Evolutionary conservation across 169 alveolate species (phyloP).

Genomic region (Plasmodium ovale): DNA sequence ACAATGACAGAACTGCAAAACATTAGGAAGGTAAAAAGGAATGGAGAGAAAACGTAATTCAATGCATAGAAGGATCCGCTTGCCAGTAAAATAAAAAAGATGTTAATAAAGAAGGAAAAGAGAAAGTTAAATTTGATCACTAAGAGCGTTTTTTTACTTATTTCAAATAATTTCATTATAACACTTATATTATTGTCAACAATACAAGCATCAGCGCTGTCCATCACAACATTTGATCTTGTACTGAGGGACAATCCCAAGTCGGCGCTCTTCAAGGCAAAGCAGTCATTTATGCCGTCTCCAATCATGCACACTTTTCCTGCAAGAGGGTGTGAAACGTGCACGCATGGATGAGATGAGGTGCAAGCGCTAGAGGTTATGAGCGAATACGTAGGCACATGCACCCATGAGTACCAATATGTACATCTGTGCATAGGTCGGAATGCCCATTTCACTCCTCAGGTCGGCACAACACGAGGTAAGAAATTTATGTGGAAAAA

Average conservation of each 20-base stretch:
- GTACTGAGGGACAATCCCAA: constrained; percentile 65
- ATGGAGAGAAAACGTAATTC: constrained; percentile 61
- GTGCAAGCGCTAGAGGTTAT: background rate
- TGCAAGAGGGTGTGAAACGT: background rate
- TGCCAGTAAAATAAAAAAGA: constrained; percentile 73
- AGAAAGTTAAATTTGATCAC: constrained; percentile 68
- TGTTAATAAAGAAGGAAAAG: constrained; percentile 63
- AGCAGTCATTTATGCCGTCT: constrained; percentile 74
- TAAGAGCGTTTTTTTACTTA: constrained; percentile 63
- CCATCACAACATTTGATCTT: constrained; percentile 72
- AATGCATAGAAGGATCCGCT: constrained; percentile 70
- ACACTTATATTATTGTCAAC: constrained; percentile 70
- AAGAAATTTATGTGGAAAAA: background rate
- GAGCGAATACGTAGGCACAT: background rate
- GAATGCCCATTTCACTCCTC: too few relatives aligned
- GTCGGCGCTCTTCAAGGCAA: constrained; percentile 73
- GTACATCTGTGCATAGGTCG: too few relatives aligned
- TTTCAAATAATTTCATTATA: constrained; percentile 54
- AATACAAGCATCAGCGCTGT: constrained; percentile 71
- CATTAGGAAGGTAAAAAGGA: constrained; percentile 66
- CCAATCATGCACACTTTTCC: constrained; percentile 76
- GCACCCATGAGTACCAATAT: too few relatives aligned
- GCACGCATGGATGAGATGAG: background rate
- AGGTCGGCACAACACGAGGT: background rate
- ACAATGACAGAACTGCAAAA: constrained; percentile 71